These are phyloP conservation scores for Penicillium turbatum DNA, from an alignment of 495 filamentous ascomycete genomes.

Conservation along the genomic window DNA sequence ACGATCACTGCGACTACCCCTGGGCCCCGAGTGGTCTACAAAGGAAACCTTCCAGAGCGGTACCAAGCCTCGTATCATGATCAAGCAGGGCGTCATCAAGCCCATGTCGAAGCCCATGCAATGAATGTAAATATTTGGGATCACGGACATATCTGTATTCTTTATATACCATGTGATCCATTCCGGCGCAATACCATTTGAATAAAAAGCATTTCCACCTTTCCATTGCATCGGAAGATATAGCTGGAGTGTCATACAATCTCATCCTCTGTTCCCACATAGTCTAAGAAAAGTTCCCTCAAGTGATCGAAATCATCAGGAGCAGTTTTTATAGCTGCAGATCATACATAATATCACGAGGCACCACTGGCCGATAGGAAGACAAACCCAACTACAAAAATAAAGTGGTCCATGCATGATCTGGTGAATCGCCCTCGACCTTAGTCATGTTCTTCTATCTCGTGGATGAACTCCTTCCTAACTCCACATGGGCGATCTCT, in stretches of 20 bases:
- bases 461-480: background rate
- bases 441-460: background rate
- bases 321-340: too few relatives aligned
- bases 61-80: slow-evolving; percentile 85
- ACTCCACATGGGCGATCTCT: slow-evolving; percentile 4
- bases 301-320: too few relatives aligned
- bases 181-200: background rate
- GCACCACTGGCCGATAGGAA: too few relatives aligned
- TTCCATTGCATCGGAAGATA: too few relatives aligned
- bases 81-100: slow-evolving; percentile 89
- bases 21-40: slow-evolving; percentile 92
- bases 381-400: too few relatives aligned
- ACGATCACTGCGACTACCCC: slow-evolving; percentile 74
- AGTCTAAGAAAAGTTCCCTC: too few relatives aligned
- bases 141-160: slow-evolving; percentile 9
- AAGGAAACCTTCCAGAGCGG: slow-evolving; percentile 86
- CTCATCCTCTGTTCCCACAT: too few relatives aligned
- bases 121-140: slow-evolving; percentile 25
- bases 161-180: slow-evolving; percentile 1
- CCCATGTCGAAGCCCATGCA: slow-evolving; percentile 77
- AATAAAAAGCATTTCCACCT: slow-evolving; percentile 2
- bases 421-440: slow-evolving; percentile 3
- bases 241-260: too few relatives aligned
- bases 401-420: background rate
- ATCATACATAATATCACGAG: too few relatives aligned